Evolutionary conservation across 1,284 basidiomycete genomes (phyloP), one percentile per base, ranked within the genome.

Genomic region (Ceratobasidium theobromae): DNA sequence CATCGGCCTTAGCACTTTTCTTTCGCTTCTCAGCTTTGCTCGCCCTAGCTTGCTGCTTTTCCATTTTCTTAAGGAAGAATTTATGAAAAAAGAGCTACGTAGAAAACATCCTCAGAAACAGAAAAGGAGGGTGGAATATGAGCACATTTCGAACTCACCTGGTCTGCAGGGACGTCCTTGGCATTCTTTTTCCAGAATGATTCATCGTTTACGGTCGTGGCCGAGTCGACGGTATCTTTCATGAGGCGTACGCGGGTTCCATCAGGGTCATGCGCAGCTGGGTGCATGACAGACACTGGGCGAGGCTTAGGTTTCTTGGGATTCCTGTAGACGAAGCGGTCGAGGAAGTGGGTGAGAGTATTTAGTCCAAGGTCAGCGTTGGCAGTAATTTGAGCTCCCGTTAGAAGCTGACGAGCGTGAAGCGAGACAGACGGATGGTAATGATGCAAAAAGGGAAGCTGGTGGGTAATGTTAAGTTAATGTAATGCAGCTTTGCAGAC

Each of bases 261-360:
- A 49, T 84, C 83, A n/a, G 72, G 73, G 12, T 71, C 72, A 58
- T 82, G 83, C 1, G 89, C 88, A 5, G 87, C 86, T n/a, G 95
- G 95, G 78, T 99, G 97, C 97, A 99, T 99, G 69, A 91, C 90
- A 68, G 89, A 92, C 1, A 87, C 82, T 23, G 94, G 91, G 70
- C 88, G 90, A 2, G 85, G 77, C 48, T 83, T 86, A 0, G 76
- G 74, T 77, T 95, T 93, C 80, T 98, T 99, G 1, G 95, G 90
- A 75, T 98, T 98, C 75, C 95, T 93, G 81, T 95, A 98, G 30
- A 98, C 91, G 77, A 90, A 89, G 27, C 86, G 80, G 73, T 96
- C 94, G 33, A 96, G 81, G 82, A 97, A 96, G 72, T 93, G 93
- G 1, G 92, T 88, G 18, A 98, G 84, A 0, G 95, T 96, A 79